phyloP scores from a whole-genome alignment of 1,284 basidiomycete genomes.

The Trichosporon sp. region DNA sequence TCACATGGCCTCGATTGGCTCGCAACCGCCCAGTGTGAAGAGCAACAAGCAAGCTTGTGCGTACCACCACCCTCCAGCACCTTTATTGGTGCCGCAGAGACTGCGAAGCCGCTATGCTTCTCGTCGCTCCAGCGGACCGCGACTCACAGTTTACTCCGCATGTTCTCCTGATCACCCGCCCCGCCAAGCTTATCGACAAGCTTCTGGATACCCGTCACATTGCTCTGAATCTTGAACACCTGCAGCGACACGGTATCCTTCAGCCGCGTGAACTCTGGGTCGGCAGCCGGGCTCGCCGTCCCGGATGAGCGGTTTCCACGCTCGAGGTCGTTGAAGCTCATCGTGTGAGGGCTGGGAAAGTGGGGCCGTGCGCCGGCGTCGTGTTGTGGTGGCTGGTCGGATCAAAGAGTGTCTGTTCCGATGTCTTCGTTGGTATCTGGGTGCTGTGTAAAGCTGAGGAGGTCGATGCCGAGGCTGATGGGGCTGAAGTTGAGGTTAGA shows the following conservation, averaged over 20 bases:
- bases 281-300: slow-evolving; percentile 15
- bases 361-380: neutral
- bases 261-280: slow-evolving; percentile 60
- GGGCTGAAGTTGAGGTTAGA: neutral
- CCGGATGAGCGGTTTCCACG: slow-evolving; percentile 36
- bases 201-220: slow-evolving; percentile 90
- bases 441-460: too few relatives aligned
- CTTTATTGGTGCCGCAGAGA: too few relatives aligned
- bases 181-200: slow-evolving; percentile 87
- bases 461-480: neutral
- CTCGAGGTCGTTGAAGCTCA: slow-evolving; percentile 54
- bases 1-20: too few relatives aligned
- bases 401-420: neutral
- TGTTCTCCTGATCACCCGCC: slow-evolving; percentile 60
- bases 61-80: too few relatives aligned
- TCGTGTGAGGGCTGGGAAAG: slow-evolving; percentile 13
- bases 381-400: too few relatives aligned
- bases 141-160: slow-evolving; percentile 54
- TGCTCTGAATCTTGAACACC: slow-evolving; percentile 97
- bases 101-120: neutral
- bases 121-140: neutral
- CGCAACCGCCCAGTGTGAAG: too few relatives aligned
- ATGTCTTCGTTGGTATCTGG: neutral
- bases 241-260: slow-evolving; percentile 83
- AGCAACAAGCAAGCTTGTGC: too few relatives aligned